These are phyloP conservation scores for Crucibulum laeve DNA, from an alignment of 768 basidiomycete genomes.

Conservation along the genomic window DNA sequence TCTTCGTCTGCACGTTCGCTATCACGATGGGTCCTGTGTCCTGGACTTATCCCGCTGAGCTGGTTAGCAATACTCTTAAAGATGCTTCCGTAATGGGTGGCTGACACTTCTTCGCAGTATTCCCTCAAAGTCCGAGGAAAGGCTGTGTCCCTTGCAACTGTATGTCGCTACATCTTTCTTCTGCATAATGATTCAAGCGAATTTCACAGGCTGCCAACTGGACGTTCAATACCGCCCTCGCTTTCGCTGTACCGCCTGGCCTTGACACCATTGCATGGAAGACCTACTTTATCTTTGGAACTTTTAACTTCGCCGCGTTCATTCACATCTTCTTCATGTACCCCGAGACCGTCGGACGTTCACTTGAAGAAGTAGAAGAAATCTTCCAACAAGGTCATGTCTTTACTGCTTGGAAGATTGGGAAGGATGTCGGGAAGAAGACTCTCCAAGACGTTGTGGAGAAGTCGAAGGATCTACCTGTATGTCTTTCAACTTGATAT, in stretches of 20 bases:
- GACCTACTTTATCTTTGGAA: slow-evolving; percentile 74
- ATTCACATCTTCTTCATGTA: slow-evolving; percentile 76
- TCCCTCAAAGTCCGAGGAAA: slow-evolving; percentile 63
- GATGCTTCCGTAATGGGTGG: no score
- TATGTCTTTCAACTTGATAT: slow-evolving; percentile 5
- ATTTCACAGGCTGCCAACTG: slow-evolving; percentile 46
- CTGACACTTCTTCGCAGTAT: no score
- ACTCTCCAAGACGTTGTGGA: slow-evolving; percentile 48
- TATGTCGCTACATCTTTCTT: slow-evolving; percentile 2
- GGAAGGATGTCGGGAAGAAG: slow-evolving; percentile 58
- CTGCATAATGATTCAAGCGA: background rate
- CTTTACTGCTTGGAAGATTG: slow-evolving; percentile 71
- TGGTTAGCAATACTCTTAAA: slow-evolving; percentile 21
- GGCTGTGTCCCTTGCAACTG: slow-evolving; percentile 49
- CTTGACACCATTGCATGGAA: slow-evolving; percentile 66
- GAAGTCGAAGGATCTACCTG: slow-evolving; percentile 15
- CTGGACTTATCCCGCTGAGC: slow-evolving; percentile 72
- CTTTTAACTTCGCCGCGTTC: slow-evolving; percentile 71
- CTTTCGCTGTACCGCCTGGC: slow-evolving; percentile 72
- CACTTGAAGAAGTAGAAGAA: slow-evolving; percentile 77
- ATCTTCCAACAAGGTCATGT: slow-evolving; percentile 66
- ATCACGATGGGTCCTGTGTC: slow-evolving; percentile 75
- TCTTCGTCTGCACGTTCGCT: slow-evolving; percentile 73
- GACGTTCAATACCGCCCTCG: slow-evolving; percentile 71
- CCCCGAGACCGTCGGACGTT: slow-evolving; percentile 71